These are phyloP conservation scores for Penicillium digitatum DNA, from an alignment of 2,329 filamentous ascomycete genomes.

Conservation along the genomic window DNA sequence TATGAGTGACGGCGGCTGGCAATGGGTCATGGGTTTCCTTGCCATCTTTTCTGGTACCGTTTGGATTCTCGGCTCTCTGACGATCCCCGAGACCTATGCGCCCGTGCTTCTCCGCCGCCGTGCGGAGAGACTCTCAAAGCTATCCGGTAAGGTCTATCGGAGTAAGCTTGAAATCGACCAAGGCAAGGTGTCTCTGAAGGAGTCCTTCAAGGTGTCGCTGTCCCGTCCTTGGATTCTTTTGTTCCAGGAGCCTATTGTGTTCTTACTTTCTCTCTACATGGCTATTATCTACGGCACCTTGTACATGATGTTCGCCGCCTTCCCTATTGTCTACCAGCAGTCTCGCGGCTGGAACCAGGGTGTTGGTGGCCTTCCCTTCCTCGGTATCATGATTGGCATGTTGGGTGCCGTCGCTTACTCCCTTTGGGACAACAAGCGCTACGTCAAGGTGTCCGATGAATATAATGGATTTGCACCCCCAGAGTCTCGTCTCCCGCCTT, in stretches of 20 bases:
- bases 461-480: conserved; percentile 25
- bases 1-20: conserved; percentile 27
- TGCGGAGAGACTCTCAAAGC: conserved; percentile 22
- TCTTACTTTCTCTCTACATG: conserved; percentile 31
- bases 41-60: conserved; percentile 28
- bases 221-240: conserved; percentile 30
- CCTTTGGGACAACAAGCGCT: conserved; percentile 28
- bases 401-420: conserved; percentile 23
- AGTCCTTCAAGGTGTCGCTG: conserved; percentile 25
- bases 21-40: conserved; percentile 31
- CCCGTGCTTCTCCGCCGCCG: conserved; percentile 30
- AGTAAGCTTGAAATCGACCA: conserved; percentile 28
- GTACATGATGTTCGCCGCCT: conserved; percentile 32
- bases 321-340: conserved; percentile 31
- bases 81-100: conserved; percentile 31
- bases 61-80: conserved; percentile 25
- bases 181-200: conserved; percentile 18
- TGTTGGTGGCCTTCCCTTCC: conserved; percentile 26
- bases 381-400: conserved; percentile 34
- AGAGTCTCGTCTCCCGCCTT: conserved; percentile 28
- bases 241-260: conserved; percentile 31
- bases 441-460: conserved; percentile 15
- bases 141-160: conserved; percentile 25
- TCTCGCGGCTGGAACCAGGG: conserved; percentile 30
- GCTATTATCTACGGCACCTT: conserved; percentile 30